Percentiles rank a stretch among this genome's conserved stretches.
phyloP scores from a whole-genome alignment of 1,284 basidiomycete genomes.

The Schizopora paradoxa region DNA sequence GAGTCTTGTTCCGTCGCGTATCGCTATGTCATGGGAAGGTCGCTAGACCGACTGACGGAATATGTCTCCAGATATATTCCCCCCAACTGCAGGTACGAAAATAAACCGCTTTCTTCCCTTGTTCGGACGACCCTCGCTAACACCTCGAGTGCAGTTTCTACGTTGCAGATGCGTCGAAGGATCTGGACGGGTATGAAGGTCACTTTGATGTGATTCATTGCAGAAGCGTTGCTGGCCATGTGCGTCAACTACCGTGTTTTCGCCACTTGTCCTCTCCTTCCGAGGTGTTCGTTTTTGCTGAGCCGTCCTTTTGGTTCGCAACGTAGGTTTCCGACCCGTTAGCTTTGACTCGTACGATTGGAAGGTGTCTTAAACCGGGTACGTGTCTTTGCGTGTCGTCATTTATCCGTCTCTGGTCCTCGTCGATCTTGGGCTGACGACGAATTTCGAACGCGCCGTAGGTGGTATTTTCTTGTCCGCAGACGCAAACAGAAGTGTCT shows the following conservation, averaged over 20 bases:
- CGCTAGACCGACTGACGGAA: no score
- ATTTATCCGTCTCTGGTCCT: not conserved
- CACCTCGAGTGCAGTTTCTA: no score
- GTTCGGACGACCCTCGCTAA: no score
- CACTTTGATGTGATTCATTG: conserved; percentile 17
- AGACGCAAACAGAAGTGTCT: conserved; percentile 11
- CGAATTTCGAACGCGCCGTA: not conserved
- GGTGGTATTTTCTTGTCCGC: conserved; percentile 14
- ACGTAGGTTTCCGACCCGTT: conserved; percentile 9
- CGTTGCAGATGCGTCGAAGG: conserved; percentile 7
- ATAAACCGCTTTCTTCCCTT: not conserved
- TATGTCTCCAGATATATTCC: not conserved
- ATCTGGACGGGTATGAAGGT: conserved; percentile 7
- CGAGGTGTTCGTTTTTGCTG: no score
- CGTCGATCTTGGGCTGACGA: not conserved
- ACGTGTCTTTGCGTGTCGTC: no score
- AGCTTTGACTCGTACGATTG: conserved; percentile 11
- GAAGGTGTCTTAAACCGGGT: conserved; percentile 10
- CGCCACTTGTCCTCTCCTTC: no score
- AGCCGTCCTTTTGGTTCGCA: no score
- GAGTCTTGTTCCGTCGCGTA: not conserved
- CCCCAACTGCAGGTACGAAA: conserved; percentile 11
- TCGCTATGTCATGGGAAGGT: no score
- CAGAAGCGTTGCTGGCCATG: conserved; percentile 16
- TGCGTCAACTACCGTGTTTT: no score